Evolutionary conservation across 2,329 filamentous ascomycete genomes (phyloP), one percentile per base, ranked within the genome.

Genomic region (Akanthomyces muscarius): DNA sequence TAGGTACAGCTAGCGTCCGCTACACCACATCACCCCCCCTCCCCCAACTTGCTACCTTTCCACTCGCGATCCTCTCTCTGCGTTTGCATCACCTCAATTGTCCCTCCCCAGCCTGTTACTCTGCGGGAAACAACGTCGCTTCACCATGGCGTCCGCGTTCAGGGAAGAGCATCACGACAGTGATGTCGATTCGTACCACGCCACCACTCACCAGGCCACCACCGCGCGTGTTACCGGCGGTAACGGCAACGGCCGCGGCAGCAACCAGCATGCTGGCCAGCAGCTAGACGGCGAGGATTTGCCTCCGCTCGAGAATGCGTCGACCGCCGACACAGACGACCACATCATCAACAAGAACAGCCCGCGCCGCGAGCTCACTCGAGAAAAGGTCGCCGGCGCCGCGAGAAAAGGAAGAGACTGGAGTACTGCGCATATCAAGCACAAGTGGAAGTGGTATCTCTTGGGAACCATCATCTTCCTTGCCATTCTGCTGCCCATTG

Each of bases 401-500:
- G 58, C 58, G 11, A 61, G 2, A 18, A 2, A 36, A 7, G 38
- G 33, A 23, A 55, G 33, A 30, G 38, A 25, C 42, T 59, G 55
- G 18, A 67, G 54, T 78, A 75, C 63, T 68, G 69, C 41, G 1
- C 80, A 82, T 67, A 78, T 74, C 63, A 68, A 71, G n/a, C 71
- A 74, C 36, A 80, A 78, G 63, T 78, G 76, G 71, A 76, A 75
- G 71, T 75, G 75, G 70, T 81, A 82, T 66, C 55, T 80, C 4
- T 68, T 78, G n/a, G 77, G 68, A 18, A 58, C 72, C 14, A 66
- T 80, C 13, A 61, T 64, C 38, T 56, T 64, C 30, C 45, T 61
- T 14, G 63, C 63, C 18, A 64, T 64, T 45, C 44, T 64, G n/a
- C 57, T 64, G 6, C 63, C 63, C 30, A 61, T 64, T 25, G 30